Base-by-base conservation (phyloP, 805 yeast genomes). In the Starmerella asiatica region DNA sequence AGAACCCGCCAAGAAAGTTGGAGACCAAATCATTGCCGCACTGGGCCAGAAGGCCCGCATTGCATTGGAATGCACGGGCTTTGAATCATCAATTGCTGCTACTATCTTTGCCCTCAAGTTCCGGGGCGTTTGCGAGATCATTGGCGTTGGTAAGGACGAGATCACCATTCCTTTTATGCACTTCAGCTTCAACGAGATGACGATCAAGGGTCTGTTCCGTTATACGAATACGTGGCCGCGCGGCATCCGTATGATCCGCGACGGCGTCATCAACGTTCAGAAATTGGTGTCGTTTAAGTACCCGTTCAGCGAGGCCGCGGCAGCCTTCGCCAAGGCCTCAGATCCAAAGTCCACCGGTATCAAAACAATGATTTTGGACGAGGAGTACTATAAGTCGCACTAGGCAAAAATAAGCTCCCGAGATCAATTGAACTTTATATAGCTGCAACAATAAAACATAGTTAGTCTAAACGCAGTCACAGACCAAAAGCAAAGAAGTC, bases 211-310 rank as follows among this genome's bases (percentile, higher is more conserved):
- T 45, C 67, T 69, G 53, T 70, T 69, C 61, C 62, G 76, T 47
- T 71, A 71, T 55, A 66, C 68, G 42, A 71, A 68, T 49, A 64
- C 74, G 17, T 71, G 75, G 75, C 76, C 76, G 16, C 61, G 70
- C n/a, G 71, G 66, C 11, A 70, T 71, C 45, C 63, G 68, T 23
- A 55, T 71, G 44, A 59, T 71, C 42, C 56, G 63, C 35, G 65
- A 63, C 37, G 67, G 67, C 16, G 59, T 64, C 15, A 55, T 69
- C 37, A 59, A 68, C 36, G 69, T 68, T 23, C 64, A 64, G 49
- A 48, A 56, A n/a, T 56, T 71, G 36, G 69, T 71, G 31, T 69
- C 75, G 2, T 75, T 71, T 55, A 57, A 60, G 39, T 69, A 67
- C 59, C 52, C 55, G 20, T 56, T 71, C 29, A 71, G 68, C 45